A percentile compares a stretch with the other conserved stretches of the same genome.
These are phyloP conservation scores for Fusarium goolgardi DNA, from an alignment of 2,329 filamentous ascomycete species.

Conservation along the genomic window DNA sequence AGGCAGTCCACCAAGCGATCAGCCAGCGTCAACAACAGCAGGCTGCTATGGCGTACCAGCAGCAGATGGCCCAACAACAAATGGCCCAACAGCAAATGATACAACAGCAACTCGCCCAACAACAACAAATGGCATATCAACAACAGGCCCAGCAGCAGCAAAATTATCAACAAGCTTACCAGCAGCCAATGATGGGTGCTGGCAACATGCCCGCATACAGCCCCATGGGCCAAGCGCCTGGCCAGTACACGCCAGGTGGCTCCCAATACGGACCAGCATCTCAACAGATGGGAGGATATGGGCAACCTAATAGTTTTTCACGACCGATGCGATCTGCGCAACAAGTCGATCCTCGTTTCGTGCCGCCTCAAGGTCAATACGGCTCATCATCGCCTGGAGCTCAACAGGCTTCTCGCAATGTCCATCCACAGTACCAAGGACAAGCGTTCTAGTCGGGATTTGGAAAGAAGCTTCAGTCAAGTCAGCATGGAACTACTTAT, in stretches of 20 bases:
- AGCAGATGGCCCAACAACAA: constrained; percentile 65
- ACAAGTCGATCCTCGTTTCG: constrained; percentile 45
- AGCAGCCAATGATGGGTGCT: constrained; percentile 45
- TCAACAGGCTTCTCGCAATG: constrained; percentile 37
- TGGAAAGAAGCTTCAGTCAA: background rate
- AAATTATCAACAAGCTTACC: constrained; percentile 42
- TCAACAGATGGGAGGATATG: constrained; percentile 39
- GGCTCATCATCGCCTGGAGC: constrained; percentile 33
- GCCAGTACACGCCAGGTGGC: constrained; percentile 37
- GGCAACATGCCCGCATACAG: constrained; percentile 45
- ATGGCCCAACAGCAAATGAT: constrained; percentile 47
- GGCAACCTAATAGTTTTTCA: constrained; percentile 48
- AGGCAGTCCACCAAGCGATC: constrained; percentile 41
- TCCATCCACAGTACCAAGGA: constrained; percentile 52
- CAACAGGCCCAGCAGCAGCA: constrained; percentile 62
- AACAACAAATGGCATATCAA: constrained; percentile 50
- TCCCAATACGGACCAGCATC: constrained; percentile 40
- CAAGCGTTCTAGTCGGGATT: constrained; percentile 50
- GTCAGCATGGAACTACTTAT: constrained; percentile 4
- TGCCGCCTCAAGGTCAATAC: constrained; percentile 51
- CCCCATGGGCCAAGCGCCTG: constrained; percentile 41
- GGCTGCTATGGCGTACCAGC: constrained; percentile 30
- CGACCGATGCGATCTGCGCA: constrained; percentile 50
- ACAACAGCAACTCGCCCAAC: constrained; percentile 44
- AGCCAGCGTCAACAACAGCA: constrained; percentile 38